Conservation (phyloP, 1,284 basidiomycete species). For the Cryptococcus maquisensis region DNA sequence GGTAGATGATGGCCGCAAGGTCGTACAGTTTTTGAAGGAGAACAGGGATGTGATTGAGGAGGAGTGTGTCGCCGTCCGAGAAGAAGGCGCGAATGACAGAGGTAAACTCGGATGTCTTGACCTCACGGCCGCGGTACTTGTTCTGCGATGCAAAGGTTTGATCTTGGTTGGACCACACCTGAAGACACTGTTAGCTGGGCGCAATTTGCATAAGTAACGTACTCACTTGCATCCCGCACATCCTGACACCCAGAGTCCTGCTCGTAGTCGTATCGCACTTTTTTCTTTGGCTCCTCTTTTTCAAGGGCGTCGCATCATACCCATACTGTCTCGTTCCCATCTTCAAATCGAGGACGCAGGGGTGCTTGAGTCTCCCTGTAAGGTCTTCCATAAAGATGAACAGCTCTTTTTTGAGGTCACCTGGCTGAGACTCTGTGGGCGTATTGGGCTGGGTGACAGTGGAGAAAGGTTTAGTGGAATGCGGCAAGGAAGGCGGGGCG, state of each 20-base stretch:
- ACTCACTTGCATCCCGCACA: slow-evolving; percentile 98
- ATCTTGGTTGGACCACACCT: slow-evolving; percentile 86
- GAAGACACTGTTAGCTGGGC: background rate
- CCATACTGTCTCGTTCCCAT: slow-evolving; percentile 99
- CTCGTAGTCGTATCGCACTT: slow-evolving; percentile 97
- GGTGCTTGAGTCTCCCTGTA: slow-evolving; percentile 85
- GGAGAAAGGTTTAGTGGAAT: too few species aligned
- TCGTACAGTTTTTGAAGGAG: slow-evolving; percentile 88
- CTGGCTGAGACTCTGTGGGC: background rate
- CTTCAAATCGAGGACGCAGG: slow-evolving; percentile 96
- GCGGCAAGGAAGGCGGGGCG: too few species aligned
- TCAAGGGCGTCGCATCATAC: slow-evolving; percentile 83
- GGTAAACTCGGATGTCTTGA: slow-evolving; percentile 79
- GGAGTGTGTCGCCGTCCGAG: slow-evolving; percentile 72
- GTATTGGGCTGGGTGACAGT: background rate
- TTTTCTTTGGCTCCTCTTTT: slow-evolving; percentile 96
- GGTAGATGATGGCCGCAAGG: slow-evolving; percentile 84
- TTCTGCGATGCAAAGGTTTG: slow-evolving; percentile 87
- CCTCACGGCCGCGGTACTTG: slow-evolving; percentile 92
- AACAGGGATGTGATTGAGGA: slow-evolving; percentile 87
- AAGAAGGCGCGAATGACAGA: slow-evolving; percentile 78
- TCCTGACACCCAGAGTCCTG: slow-evolving; percentile 79
- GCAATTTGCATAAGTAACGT: too few species aligned
- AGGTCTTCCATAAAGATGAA: slow-evolving; percentile 99
- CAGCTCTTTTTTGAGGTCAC: slow-evolving; percentile 78